phyloP scores from a whole-genome alignment of 2,329 filamentous ascomycete genomes.

The Pseudogymnoascus sp. region DNA sequence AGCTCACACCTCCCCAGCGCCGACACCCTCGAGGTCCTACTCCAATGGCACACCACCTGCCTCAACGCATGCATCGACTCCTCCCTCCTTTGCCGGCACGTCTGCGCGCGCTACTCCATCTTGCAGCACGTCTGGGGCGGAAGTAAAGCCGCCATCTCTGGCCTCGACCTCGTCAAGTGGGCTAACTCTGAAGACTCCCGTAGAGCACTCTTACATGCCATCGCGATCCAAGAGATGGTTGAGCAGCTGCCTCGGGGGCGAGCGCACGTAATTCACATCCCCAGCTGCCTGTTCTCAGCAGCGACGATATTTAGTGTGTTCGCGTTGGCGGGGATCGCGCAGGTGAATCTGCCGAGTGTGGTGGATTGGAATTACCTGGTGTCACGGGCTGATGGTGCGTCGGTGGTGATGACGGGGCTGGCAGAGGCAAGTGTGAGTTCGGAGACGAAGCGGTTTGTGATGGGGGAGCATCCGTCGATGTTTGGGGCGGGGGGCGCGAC shows the following conservation, averaged over 20 bases:
- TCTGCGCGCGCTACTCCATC: conserved; percentile 35
- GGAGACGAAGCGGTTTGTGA: conserved; percentile 34
- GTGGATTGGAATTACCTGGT: conserved; percentile 37
- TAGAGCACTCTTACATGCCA: conserved; percentile 35
- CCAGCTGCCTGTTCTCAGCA: conserved; percentile 37
- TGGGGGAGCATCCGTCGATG: conserved; percentile 24
- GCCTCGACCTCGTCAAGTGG: conserved; percentile 35
- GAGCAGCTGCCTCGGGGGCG: conserved; percentile 38
- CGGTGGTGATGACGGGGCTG: conserved; percentile 22
- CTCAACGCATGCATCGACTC: conserved; percentile 37
- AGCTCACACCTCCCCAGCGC: conserved; percentile 31
- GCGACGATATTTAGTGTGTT: conserved; percentile 37
- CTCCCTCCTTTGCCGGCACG: conserved; percentile 32
- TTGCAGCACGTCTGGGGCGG: conserved; percentile 34
- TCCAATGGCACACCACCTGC: conserved; percentile 40
- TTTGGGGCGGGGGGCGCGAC: conserved; percentile 23
- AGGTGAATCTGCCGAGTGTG: conserved; percentile 32
- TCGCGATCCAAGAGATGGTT: conserved; percentile 40
- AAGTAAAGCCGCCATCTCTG: conserved; percentile 22
- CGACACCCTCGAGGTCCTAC: conserved; percentile 34
- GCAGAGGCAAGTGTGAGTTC: conserved; percentile 23
- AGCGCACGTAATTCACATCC: conserved; percentile 40
- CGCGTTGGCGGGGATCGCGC: conserved; percentile 32
- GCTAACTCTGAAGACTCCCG: conserved; percentile 33
- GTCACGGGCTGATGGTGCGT: conserved; percentile 22